Base-by-base conservation (phyloP, 768 basidiomycete species). In the Naganishia vishniacii region DNA sequence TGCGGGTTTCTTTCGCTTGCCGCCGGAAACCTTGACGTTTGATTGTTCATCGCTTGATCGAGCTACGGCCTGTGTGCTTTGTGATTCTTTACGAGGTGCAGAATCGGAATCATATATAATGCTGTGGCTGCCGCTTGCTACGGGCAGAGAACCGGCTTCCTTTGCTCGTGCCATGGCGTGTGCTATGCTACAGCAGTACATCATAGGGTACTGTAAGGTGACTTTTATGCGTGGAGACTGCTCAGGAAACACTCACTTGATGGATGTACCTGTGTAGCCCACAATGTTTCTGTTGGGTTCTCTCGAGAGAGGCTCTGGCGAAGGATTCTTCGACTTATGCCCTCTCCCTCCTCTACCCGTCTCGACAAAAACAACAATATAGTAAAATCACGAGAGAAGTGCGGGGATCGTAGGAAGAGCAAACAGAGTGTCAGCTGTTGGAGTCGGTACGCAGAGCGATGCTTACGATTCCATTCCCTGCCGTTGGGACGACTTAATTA, bases 401-500 rank as follows among this genome's bases (percentile, higher is more conserved):
- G n/a, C n/a, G n/a, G n/a, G n/a, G n/a, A n/a, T n/a, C n/a, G n/a
- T n/a, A n/a, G n/a, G n/a, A n/a, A n/a, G n/a, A n/a, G n/a, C n/a
- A n/a, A n/a, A n/a, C n/a, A n/a, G n/a, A n/a, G n/a, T n/a, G n/a
- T n/a, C n/a, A n/a, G n/a, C n/a, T n/a, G n/a, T n/a, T n/a, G n/a
- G n/a, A n/a, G n/a, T n/a, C n/a, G n/a, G n/a, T n/a, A n/a, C n/a
- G n/a, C n/a, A n/a, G n/a, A n/a, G n/a, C n/a, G n/a, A n/a, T n/a
- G n/a, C 53, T 40, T 56, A 56, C 53, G 53, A 26, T 41, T 56
- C 23, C 53, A 56, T 56, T 25, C 32, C 53, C 53, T 40, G 34
- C 34, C 34, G 34, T 37, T 37, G 7, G 34, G 34, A 7, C 34
- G 34, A 37, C 34, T 37, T 15, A 15, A 37, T 37, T 37, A 37